These are phyloP conservation scores for Exutisphaerella laricina DNA, from an alignment of 2,329 filamentous ascomycete species.

Conservation along the genomic window DNA sequence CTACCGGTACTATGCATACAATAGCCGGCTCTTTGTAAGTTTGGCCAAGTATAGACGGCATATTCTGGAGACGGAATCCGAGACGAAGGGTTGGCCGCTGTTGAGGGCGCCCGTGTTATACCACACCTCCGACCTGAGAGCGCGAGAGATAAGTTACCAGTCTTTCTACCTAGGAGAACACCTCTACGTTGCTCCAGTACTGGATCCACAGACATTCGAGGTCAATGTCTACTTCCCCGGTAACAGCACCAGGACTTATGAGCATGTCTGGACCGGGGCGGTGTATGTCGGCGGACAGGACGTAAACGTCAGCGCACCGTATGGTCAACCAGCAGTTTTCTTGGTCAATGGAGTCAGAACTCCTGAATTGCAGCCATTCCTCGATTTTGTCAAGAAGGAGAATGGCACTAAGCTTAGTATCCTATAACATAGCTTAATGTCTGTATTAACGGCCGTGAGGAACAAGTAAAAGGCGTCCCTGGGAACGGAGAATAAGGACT, in stretches of 20 bases:
- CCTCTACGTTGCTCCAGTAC: slow-evolving; percentile 29
- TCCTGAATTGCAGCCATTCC: slow-evolving; percentile 23
- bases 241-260: slow-evolving; percentile 18
- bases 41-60: slow-evolving; percentile 32
- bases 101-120: slow-evolving; percentile 26
- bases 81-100: slow-evolving; percentile 28
- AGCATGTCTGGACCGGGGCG: slow-evolving; percentile 26
- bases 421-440: too few species aligned
- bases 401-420: slow-evolving; percentile 19
- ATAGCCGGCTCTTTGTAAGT: slow-evolving; percentile 34
- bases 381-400: slow-evolving; percentile 27
- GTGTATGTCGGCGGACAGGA: slow-evolving; percentile 24
- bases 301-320: slow-evolving; percentile 24
- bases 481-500: too few species aligned
- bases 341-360: slow-evolving; percentile 22
- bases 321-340: slow-evolving; percentile 29
- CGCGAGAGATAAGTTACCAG: slow-evolving; percentile 25
- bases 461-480: too few species aligned
- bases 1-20: slow-evolving; percentile 35
- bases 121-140: slow-evolving; percentile 21
- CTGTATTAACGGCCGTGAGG: too few species aligned
- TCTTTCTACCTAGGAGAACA: slow-evolving; percentile 28
- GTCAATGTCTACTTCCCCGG: slow-evolving; percentile 26
- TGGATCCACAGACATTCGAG: slow-evolving; percentile 22
- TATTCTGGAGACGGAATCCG: slow-evolving; percentile 27